Base-by-base conservation (phyloP, 2,329 filamentous ascomycete genomes). In the Daldinia sp. region DNA sequence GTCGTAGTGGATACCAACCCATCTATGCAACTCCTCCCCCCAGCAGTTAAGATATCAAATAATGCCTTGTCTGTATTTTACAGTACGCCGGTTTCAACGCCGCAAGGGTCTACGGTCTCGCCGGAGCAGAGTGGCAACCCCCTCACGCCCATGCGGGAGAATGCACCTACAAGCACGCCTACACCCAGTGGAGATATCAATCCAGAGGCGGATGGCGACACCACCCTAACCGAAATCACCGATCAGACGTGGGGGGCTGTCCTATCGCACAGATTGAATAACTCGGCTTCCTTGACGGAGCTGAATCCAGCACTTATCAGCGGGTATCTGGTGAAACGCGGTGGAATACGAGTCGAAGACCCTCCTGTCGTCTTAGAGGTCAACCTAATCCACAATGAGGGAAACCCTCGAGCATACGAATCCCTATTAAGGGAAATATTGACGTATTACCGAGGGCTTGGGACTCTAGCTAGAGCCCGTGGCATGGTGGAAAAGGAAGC, bases 241-340 rank as follows among this genome's bases (percentile, higher is more conserved):
- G 92, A 95, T 70, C 90, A 92, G 66, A 90, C 86, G 0, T 94
- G 90, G 89, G 91, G 89, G 17, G 85, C 91, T 4, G 80, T 95
- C 13, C 82, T 91, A 39, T 83, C 86, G 0, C 89, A 92, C 72
- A 82, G 87, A 11, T 80, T 90, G 13, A 87, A 84, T 74, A 89
- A 86, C 71, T 85, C 87, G 0, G 77, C 80, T 8, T 83, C 83
- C 2, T 77, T 85, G 13, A 77, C 83, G 4, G 85, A 88, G 41
- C 75, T 84, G 34, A 83, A 81, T 49, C 85, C 85, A 0, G 81
- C 87, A 0, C 81, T 90, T 1, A 81, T 85, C 29, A 89, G 86
- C 69, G 88, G 87, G 3, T 90, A 90, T 71, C 79, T 91, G 3
- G 80, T 90, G 69, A 90, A 90, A 75, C 83, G 85, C 21, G 83